Conservation (phyloP, 2,329 filamentous ascomycete genomes). For the Nigrospora sphaerica region DNA sequence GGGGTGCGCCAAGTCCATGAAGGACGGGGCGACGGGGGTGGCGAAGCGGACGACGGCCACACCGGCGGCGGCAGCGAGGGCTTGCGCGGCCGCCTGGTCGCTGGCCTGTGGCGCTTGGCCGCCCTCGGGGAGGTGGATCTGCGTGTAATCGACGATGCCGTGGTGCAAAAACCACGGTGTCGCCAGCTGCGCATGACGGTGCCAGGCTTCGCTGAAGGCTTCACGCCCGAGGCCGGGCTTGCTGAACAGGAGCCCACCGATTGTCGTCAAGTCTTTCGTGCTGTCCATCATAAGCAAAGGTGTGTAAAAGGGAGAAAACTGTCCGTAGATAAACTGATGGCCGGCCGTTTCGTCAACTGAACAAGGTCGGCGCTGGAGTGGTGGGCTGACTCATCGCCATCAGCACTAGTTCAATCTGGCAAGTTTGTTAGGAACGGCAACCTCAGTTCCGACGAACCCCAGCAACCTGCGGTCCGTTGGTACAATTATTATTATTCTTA, state of each 20-base stretch:
- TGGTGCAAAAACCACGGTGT: slow-evolving; percentile 9
- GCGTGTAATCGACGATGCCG: slow-evolving; percentile 9
- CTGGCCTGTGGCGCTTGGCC: not conserved
- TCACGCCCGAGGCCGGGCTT: slow-evolving; percentile 6
- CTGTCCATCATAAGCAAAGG: too few species aligned
- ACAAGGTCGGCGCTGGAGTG: too few species aligned
- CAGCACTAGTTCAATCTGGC: too few species aligned
- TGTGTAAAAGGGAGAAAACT: too few species aligned
- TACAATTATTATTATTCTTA: too few species aligned
- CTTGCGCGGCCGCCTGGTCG: slow-evolving; percentile 1
- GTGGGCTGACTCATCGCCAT: too few species aligned
- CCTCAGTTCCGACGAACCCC: too few species aligned
- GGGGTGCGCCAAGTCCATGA: not conserved
- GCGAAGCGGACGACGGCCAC: slow-evolving; percentile 8
- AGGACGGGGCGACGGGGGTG: not conserved
- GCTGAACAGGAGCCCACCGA: slow-evolving; percentile 8
- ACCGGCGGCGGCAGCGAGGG: slow-evolving; percentile 7
- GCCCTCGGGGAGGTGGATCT: slow-evolving; percentile 8
- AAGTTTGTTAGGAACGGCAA: too few species aligned
- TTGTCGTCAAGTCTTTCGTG: slow-evolving; percentile 3
- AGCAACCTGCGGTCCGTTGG: too few species aligned
- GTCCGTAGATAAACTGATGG: too few species aligned
- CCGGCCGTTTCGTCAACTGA: too few species aligned
- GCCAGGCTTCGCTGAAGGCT: slow-evolving; percentile 9
- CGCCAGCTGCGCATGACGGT: slow-evolving; percentile 6